Evolutionary conservation across 106 monocot species (phyloP).

Genomic region (Dactylorhiza incarnata): DNA sequence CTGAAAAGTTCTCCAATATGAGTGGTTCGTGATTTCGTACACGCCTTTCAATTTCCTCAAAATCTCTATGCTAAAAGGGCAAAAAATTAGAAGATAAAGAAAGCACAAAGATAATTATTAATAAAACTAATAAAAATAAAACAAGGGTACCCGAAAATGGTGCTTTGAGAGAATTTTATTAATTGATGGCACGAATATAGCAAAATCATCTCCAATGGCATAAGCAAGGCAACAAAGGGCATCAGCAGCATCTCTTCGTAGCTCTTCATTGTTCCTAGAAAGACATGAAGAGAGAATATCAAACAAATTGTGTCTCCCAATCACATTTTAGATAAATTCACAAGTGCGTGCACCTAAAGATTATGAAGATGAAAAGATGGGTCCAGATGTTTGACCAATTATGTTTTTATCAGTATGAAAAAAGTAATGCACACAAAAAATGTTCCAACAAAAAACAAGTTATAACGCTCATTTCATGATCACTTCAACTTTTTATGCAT

Average conservation of each 20-base stretch:
- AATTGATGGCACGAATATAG: constrained; percentile 77
- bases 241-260: constrained; percentile 86
- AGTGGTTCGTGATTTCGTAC: constrained; percentile 55
- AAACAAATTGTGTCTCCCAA: background rate
- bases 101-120: background rate
- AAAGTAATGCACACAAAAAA: background rate
- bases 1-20: constrained; percentile 46
- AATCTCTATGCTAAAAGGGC: constrained; percentile 65
- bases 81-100: background rate
- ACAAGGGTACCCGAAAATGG: constrained; percentile 51
- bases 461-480: background rate
- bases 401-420: background rate
- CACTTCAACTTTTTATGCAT: background rate
- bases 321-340: background rate
- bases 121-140: background rate
- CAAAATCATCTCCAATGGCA: constrained; percentile 92
- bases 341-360: background rate
- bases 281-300: background rate
- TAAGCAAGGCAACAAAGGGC: constrained; percentile 85
- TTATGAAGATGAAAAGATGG: background rate
- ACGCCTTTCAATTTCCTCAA: constrained; percentile 79
- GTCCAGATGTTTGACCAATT: background rate
- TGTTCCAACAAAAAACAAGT: background rate
- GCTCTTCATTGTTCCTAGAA: constrained; percentile 77
- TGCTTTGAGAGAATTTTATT: constrained; percentile 78